These are phyloP conservation scores for Byssochlamys sp. DNA, from an alignment of 2,329 filamentous ascomycete species.

Conservation along the genomic window DNA sequence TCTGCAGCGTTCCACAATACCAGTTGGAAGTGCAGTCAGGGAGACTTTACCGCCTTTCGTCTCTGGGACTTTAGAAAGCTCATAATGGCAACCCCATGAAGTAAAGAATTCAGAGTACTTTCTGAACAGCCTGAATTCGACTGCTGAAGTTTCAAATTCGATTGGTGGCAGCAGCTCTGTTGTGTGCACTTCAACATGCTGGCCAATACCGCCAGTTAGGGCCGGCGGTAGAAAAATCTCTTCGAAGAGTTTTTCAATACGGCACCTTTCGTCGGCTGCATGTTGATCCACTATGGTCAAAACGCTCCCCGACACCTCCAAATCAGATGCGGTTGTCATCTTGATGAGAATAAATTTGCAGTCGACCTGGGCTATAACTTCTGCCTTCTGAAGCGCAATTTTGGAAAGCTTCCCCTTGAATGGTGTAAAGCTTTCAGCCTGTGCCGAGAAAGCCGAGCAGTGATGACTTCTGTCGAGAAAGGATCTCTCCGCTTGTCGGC, in stretches of 20 bases:
- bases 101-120: conserved; percentile 50
- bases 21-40: conserved; percentile 55
- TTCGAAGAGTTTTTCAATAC: conserved; percentile 62
- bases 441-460: conserved; percentile 13
- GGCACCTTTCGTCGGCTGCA: conserved; percentile 80
- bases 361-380: conserved; percentile 74
- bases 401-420: conserved; percentile 48
- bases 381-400: conserved; percentile 47
- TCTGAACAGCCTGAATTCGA: conserved; percentile 53
- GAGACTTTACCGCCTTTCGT: conserved; percentile 25
- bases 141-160: conserved; percentile 52
- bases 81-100: conserved; percentile 65
- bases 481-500: conserved; percentile 9
- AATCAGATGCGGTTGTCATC: conserved; percentile 26
- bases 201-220: conserved; percentile 4
- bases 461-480: conserved; percentile 11
- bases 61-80: conserved; percentile 23
- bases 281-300: conserved; percentile 85
- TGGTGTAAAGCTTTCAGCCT: conserved; percentile 17
- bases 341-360: conserved; percentile 75
- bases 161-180: conserved; percentile 43
- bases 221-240: conserved; percentile 36
- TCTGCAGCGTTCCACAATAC: conserved; percentile 66
- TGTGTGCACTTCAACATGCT: conserved; percentile 19
- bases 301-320: conserved; percentile 17